Evolutionary conservation across 2,329 filamentous ascomycete species (phyloP).

Genomic region (Massarina eburnea): DNA sequence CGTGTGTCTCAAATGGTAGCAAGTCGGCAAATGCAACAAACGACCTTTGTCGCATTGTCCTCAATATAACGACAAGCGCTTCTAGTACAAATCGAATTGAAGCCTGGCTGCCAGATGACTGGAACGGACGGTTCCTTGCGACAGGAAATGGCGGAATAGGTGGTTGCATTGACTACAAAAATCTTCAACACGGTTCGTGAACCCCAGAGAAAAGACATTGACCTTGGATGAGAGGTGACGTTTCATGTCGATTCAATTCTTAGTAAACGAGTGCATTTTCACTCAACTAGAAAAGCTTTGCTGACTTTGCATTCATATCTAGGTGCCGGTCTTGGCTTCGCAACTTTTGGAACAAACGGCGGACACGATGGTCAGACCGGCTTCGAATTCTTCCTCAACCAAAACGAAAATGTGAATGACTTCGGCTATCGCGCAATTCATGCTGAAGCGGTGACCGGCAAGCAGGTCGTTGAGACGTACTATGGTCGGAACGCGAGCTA

Average conservation of each 20-base stretch:
- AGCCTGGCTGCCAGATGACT: slow-evolving; percentile 30
- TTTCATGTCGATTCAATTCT: no score
- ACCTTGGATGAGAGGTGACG: no score
- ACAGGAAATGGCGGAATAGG: slow-evolving; percentile 47
- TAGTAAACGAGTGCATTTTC: no score
- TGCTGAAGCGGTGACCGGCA: slow-evolving; percentile 49
- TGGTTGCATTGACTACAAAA: slow-evolving; percentile 46
- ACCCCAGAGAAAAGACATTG: no score
- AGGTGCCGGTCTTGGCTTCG: slow-evolving; percentile 39
- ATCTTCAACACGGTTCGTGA: slow-evolving; percentile 46
- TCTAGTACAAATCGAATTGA: slow-evolving; percentile 28
- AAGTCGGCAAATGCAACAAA: slow-evolving; percentile 9
- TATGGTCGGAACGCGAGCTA: slow-evolving; percentile 39
- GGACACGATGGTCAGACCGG: slow-evolving; percentile 38
- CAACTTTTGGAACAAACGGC: slow-evolving; percentile 42
- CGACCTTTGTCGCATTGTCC: slow-evolving; percentile 11
- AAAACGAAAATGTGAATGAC: slow-evolving; percentile 35
- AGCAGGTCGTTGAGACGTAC: slow-evolving; percentile 49
- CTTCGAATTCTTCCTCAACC: slow-evolving; percentile 34
- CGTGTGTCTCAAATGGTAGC: slow-evolving; percentile 5
- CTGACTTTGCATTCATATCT: no score
- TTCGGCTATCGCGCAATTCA: slow-evolving; percentile 40
- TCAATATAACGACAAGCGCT: slow-evolving; percentile 25
- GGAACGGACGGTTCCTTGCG: slow-evolving; percentile 31
- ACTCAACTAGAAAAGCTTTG: slow-evolving; percentile 51